phyloP scores from a whole-genome alignment of 768 basidiomycete species.

The Kwoniella dejecticola region DNA sequence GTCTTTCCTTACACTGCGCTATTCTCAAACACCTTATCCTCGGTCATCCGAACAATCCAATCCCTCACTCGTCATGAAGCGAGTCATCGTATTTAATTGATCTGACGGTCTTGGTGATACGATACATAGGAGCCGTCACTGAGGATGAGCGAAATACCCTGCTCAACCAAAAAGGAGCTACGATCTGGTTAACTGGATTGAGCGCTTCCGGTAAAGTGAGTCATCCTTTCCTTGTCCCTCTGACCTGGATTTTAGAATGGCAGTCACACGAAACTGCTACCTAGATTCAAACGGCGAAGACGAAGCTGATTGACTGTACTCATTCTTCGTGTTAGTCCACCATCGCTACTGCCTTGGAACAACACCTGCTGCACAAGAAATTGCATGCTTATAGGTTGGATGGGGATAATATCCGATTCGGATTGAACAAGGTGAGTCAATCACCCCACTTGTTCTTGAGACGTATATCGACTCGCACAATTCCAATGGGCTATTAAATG shows the following conservation, averaged over 20 bases:
- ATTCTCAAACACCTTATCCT: neutral
- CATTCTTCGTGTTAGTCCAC: constrained; percentile 68
- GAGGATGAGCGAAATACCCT: constrained; percentile 67
- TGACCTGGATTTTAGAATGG: no score
- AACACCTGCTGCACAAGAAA: constrained; percentile 82
- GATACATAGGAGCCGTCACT: constrained; percentile 67
- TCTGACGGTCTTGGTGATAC: no score
- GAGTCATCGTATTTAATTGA: neutral
- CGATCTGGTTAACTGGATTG: constrained; percentile 95
- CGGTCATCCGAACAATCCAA: neutral
- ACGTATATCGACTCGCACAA: no score
- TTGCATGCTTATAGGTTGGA: constrained; percentile 90
- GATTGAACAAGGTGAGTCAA: constrained; percentile 72
- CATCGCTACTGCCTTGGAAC: constrained; percentile 94
- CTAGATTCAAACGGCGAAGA: neutral
- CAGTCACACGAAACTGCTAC: no score
- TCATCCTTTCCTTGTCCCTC: no score
- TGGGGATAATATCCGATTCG: constrained; percentile 87
- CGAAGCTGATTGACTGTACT: constrained; percentile 12
- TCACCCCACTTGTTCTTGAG: no score
- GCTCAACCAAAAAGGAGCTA: constrained; percentile 79
- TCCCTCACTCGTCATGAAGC: no score
- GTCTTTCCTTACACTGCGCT: neutral
- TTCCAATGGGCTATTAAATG: no score
- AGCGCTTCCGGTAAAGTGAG: constrained; percentile 90